Percentiles rank a stretch among this genome's conserved stretches.
These are phyloP conservation scores for Hymenoscyphus linearis DNA, from an alignment of 2,329 filamentous ascomycete species.

Conservation along the genomic window DNA sequence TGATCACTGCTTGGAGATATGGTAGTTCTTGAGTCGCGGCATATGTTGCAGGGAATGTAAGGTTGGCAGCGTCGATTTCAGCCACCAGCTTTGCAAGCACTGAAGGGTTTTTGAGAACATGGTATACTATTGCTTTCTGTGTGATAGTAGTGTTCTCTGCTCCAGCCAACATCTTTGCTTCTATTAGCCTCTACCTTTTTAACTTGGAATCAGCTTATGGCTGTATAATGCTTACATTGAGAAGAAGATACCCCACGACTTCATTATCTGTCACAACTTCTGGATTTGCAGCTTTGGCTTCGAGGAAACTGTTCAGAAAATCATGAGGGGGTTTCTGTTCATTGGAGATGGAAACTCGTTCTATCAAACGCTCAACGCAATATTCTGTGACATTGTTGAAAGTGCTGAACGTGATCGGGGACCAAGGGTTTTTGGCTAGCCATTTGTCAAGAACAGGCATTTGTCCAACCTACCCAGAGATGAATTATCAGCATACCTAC, in stretches of 20 bases:
- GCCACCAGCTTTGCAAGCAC: slow-evolving; percentile 20
- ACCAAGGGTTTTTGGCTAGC: slow-evolving; percentile 21
- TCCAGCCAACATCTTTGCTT: slow-evolving; percentile 25
- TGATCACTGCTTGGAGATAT: slow-evolving; percentile 48
- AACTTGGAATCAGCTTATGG: not conserved
- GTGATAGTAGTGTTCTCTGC: slow-evolving; percentile 34
- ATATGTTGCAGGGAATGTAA: slow-evolving; percentile 26
- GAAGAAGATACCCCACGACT: slow-evolving; percentile 6
- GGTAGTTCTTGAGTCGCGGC: slow-evolving; percentile 29
- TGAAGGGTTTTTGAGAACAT: slow-evolving; percentile 31
- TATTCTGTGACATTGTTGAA: slow-evolving; percentile 12
- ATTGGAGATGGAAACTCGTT: slow-evolving; percentile 1
- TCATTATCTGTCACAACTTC: slow-evolving; percentile 6
- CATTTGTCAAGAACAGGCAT: slow-evolving; percentile 18
- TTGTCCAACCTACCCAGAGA: slow-evolving; percentile 29
- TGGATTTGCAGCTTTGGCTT: slow-evolving; percentile 13
- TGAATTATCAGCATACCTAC: slow-evolving; percentile 28
- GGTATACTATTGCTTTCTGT: slow-evolving; percentile 34
- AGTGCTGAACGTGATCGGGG: slow-evolving; percentile 9
- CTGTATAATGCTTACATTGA: not conserved
- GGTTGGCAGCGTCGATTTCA: slow-evolving; percentile 36
- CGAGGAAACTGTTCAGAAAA: slow-evolving; percentile 28
- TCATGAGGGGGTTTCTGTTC: slow-evolving; percentile 11
- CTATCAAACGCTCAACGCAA: slow-evolving; percentile 14
- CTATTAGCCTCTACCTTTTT: not conserved